Conservation (phyloP, 2,329 filamentous ascomycete genomes). For the Arthroderma sp. region DNA sequence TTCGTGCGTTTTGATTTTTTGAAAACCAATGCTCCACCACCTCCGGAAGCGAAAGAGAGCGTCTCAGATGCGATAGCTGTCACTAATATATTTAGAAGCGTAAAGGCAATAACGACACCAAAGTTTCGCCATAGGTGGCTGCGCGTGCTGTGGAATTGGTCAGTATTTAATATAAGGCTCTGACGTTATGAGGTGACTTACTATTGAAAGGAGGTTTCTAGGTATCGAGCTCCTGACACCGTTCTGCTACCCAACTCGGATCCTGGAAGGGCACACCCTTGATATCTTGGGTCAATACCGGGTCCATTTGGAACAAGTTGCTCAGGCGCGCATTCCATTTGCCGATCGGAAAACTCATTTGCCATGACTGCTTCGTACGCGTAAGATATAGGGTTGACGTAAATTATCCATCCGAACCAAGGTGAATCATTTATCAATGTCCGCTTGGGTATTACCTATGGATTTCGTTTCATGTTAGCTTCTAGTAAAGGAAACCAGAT, state of each 20-base stretch:
- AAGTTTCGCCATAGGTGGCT: slow-evolving; percentile 60
- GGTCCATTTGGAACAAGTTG: slow-evolving; percentile 49
- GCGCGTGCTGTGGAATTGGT: slow-evolving; percentile 63
- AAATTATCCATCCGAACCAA: slow-evolving; percentile 76
- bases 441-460: too few species aligned
- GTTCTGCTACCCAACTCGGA: slow-evolving; percentile 37
- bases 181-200: slow-evolving; percentile 6
- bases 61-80: slow-evolving; percentile 58
- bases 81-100: slow-evolving; percentile 57
- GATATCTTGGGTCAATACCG: slow-evolving; percentile 40
- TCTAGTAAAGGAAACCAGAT: too few species aligned
- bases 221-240: slow-evolving; percentile 43
- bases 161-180: slow-evolving; percentile 14
- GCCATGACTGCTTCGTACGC: slow-evolving; percentile 68
- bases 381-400: slow-evolving; percentile 65
- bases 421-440: slow-evolving; percentile 35
- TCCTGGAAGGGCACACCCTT: slow-evolving; percentile 52
- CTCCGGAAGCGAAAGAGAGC: slow-evolving; percentile 44
- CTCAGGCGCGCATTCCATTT: slow-evolving; percentile 44
- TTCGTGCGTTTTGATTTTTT: slow-evolving; percentile 15
- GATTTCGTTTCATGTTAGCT: too few species aligned
- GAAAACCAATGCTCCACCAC: slow-evolving; percentile 46
- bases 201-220: slow-evolving; percentile 44
- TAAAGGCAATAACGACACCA: slow-evolving; percentile 65
- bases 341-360: slow-evolving; percentile 61